Base-by-base conservation (phyloP, 768 basidiomycete genomes). In the Termitomyces sp. region DNA sequence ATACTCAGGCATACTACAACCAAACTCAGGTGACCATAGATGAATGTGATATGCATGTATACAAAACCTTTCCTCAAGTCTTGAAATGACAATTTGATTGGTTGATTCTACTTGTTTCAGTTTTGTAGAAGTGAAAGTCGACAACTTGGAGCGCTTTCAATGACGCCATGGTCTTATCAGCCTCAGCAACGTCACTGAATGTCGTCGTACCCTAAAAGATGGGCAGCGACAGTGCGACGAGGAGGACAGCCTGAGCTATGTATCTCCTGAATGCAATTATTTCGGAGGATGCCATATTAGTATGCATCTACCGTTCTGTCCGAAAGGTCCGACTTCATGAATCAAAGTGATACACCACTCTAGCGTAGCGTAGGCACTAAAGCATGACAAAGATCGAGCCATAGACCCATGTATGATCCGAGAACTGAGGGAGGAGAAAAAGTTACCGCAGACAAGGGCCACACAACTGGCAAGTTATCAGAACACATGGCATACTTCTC, bases 381-480 rank as follows among this genome's bases (percentile, higher is more conserved):
- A 44, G 25, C 43, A 17, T 6, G 17, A 29, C 3, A 16, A 29
- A 11, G 27, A 17, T 9, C 27, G 25, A 14, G 12, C 16, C 27
- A 29, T 45, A 45, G 43, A 27, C 44, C 21, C 21, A 11, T 12
- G 12, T 32, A 40, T 51, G 37, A 27, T 51, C 37, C 49, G 37
- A n/a, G n/a, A n/a, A 51, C n/a, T 38, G 37, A 40, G 25, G 35
- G 10, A 17, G 25, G n/a, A 50, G 49, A 27, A 25, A 50, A 10
- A 27, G n/a, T 29, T 51, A 11, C 37, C 25, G 11, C 25, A 14
- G 17, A 19, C 37, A 42, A 47, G 49, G 31, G 59, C 53, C 61
- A 49, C 61, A 27, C 44, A 54, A 62, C 59, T 12, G 56, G 52
- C 57, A 54, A 17, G 23, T 21, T 5, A n/a, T 27, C 35, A 27